These are phyloP conservation scores for Beauveria australis DNA, from an alignment of 2,329 filamentous ascomycete species.

Conservation along the genomic window DNA sequence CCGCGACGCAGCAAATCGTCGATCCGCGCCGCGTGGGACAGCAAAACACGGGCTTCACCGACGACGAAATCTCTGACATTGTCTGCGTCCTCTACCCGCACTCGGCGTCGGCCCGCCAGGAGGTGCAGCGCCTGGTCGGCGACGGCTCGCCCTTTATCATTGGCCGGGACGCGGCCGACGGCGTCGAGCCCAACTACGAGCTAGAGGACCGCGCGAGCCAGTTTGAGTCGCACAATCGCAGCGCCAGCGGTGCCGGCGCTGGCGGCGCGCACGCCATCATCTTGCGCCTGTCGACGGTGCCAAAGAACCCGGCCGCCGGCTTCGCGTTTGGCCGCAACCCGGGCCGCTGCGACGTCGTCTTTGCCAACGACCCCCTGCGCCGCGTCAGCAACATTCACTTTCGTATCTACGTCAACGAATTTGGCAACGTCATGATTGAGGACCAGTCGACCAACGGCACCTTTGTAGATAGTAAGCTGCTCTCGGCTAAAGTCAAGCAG, in stretches of 20 bases:
- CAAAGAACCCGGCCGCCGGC: constrained; percentile 61
- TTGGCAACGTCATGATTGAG: constrained; percentile 82
- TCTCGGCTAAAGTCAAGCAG: constrained; percentile 39
- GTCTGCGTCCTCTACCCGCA: constrained; percentile 80
- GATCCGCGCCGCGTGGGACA: constrained; percentile 73
- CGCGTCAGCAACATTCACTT: constrained; percentile 94
- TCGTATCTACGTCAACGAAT: constrained; percentile 81
- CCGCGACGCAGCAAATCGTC: constrained; percentile 69
- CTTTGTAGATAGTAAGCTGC: constrained; percentile 64
- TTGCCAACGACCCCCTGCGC: constrained; percentile 57
- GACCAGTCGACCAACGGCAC: constrained; percentile 97
- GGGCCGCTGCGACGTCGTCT: constrained; percentile 62
- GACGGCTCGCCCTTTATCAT: constrained; percentile 42
- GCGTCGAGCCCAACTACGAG: constrained; percentile 43
- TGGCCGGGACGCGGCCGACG: constrained; percentile 38
- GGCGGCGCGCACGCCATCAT: constrained; percentile 62
- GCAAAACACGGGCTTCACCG: constrained; percentile 73
- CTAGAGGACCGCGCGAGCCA: constrained; percentile 40
- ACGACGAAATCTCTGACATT: constrained; percentile 79
- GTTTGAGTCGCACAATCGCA: constrained; percentile 32
- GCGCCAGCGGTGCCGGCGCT: constrained; percentile 18
- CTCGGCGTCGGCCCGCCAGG: constrained; percentile 61
- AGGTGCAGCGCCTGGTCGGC: constrained; percentile 49
- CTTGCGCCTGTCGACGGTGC: constrained; percentile 65
- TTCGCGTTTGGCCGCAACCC: constrained; percentile 81